phyloP scores from a whole-genome alignment of 2,329 filamentous ascomycete genomes.

The Magnaporthiopsis poae region DNA sequence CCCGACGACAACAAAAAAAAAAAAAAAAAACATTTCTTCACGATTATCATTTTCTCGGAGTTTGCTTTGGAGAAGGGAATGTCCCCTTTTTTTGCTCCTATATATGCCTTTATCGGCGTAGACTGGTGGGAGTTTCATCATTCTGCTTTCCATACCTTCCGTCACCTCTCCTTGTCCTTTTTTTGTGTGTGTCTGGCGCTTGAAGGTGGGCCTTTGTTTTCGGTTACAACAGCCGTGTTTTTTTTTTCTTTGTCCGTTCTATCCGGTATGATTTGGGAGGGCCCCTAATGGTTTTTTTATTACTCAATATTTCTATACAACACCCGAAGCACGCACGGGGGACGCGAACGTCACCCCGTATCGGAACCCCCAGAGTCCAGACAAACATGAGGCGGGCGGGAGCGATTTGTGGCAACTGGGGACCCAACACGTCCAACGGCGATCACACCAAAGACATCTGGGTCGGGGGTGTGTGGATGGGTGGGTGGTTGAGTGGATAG shows the following conservation, averaged over 20 bases:
- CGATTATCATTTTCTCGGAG: neutral
- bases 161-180: neutral
- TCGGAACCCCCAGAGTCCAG: no score
- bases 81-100: neutral
- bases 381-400: no score
- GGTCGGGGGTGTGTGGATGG: no score
- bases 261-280: neutral
- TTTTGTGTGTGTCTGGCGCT: neutral
- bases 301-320: neutral
- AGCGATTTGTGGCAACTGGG: no score
- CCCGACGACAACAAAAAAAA: neutral
- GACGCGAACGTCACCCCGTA: no score
- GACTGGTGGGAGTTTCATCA: neutral
- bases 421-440: neutral
- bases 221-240: neutral
- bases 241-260: neutral
- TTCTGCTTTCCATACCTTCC: neutral
- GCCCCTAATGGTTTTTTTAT: neutral
- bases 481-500: neutral
- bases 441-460: no score
- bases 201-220: neutral
- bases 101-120: neutral
- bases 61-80: neutral
- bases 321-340: no score
- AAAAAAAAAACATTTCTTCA: neutral